These are phyloP conservation scores for Trichoderma cornu-damae DNA, from an alignment of 2,329 filamentous ascomycete genomes.

Conservation along the genomic window DNA sequence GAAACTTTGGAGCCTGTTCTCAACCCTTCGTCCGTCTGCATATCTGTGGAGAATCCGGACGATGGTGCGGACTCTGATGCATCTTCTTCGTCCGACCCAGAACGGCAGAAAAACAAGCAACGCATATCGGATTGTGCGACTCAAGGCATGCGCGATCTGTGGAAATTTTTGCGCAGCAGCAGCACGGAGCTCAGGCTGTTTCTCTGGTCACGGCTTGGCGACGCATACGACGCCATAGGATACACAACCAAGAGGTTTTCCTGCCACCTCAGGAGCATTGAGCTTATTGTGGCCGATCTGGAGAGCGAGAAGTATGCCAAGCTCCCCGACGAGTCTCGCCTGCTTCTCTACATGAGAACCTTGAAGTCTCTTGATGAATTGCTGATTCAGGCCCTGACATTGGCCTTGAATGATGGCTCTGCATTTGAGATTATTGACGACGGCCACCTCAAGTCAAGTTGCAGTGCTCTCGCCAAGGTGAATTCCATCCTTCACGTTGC, in stretches of 20 bases:
- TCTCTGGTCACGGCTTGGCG: constrained; percentile 84
- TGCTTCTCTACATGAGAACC: constrained; percentile 65
- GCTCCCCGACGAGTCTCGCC: constrained; percentile 59
- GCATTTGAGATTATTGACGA: constrained; percentile 83
- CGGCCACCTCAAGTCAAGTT: constrained; percentile 67
- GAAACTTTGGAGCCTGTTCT: constrained; percentile 89
- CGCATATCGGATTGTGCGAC: constrained; percentile 49
- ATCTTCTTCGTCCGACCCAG: constrained; percentile 13
- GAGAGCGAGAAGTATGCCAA: constrained; percentile 58
- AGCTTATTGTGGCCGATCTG: constrained; percentile 65
- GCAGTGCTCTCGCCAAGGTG: constrained; percentile 65
- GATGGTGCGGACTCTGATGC: constrained; percentile 19
- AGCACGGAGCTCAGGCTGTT: constrained; percentile 79
- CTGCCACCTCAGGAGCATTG: constrained; percentile 78
- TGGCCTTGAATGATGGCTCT: constrained; percentile 60
- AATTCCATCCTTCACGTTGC: constrained; percentile 72
- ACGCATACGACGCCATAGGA: constrained; percentile 79
- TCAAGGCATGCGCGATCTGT: constrained; percentile 67
- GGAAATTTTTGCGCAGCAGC: constrained; percentile 76
- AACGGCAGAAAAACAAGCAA: constrained; percentile 19
- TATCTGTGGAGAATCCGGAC: constrained; percentile 22
- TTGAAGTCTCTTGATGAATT: constrained; percentile 75
- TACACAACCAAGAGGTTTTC: constrained; percentile 86
- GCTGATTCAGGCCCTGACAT: constrained; percentile 63
- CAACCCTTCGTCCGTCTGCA: constrained; percentile 59